Base-by-base conservation (phyloP, 1,139 yeast genomes). In the Pichia sp. region DNA sequence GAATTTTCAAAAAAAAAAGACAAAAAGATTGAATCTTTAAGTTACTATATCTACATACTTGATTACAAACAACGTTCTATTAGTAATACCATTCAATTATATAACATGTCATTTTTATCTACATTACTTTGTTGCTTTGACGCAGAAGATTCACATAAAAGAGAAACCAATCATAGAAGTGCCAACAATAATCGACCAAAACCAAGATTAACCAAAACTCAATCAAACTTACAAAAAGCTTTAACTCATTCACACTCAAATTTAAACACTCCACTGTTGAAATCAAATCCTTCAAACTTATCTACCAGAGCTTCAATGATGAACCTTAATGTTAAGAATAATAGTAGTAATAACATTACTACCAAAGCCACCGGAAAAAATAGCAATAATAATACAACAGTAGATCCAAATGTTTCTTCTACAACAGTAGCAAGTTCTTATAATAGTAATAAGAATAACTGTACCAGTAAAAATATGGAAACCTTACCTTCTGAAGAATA, bases 91-190 rank as follows among this genome's bases (percentile, higher is more conserved):
- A 7, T 32, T 16, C 13, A 20, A 22, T 40, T 44, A 18, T 26
- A 35, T 25, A 32, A 32, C 40, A 64, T 64, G 68, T 61, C 67
- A 39, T 60, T 64, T 54, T 50, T 63, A 47, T 58, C 67, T 15
- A 53, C 61, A 7, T 39, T 64, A 26, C 53, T 64, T 49, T 64
- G 68, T 49, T 64, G 68, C 52, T 63, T 62, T 56, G 64, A 58
- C 47, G 52, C 54, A 35, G 59, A 57, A 42, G 60, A 57, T 40
- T 56, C 58, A 47, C 60, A 56, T 26, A 57, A 58, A 46, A 58
- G 56, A 49, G 61, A 61, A 51, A 42, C 53, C 25, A 47, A 53
- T 20, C 46, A 32, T 25, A 34, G 15, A 53, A 24, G 50, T 57
- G 20, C 48, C 18, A 20, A 36, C 9, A 20, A 27, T 15, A 43